phyloP scores from a whole-genome alignment of 208 protist genomes.

The Leishmania tarentolae region DNA sequence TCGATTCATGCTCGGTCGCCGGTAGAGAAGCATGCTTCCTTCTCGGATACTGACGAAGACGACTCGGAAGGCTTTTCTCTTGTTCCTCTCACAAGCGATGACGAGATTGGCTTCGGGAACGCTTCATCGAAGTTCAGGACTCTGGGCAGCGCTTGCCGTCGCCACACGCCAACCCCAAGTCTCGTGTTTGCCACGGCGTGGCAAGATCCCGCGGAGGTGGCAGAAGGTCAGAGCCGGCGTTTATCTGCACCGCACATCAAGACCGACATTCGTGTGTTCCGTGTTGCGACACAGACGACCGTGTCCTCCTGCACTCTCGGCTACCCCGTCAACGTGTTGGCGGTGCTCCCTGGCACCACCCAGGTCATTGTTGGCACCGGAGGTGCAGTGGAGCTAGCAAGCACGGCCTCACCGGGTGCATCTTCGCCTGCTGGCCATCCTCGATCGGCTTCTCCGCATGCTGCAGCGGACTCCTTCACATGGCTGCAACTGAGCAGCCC shows the following conservation, averaged over 20 bases:
- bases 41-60: constrained; percentile 9
- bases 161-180: constrained; percentile 22
- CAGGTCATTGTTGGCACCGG: constrained; percentile 27
- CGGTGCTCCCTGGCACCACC: constrained; percentile 18
- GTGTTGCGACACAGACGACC: constrained; percentile 19
- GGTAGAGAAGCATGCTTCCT: background rate
- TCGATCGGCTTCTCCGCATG: background rate
- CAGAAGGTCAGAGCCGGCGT: background rate
- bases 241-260: background rate
- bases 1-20: background rate
- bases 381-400: constrained; percentile 2
- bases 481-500: constrained; percentile 3
- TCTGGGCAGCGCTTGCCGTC: background rate
- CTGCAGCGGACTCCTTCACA: background rate
- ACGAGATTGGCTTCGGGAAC: background rate
- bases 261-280: constrained; percentile 21
- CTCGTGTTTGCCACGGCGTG: constrained; percentile 25
- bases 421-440: background rate
- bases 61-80: background rate
- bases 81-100: background rate
- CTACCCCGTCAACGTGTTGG: constrained; percentile 23
- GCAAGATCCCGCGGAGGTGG: background rate
- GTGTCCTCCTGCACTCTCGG: constrained; percentile 31
- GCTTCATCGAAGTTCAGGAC: background rate
- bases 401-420: background rate